These are phyloP conservation scores for Xylaria venustula DNA, from an alignment of 495 filamentous ascomycete genomes.

Conservation along the genomic window DNA sequence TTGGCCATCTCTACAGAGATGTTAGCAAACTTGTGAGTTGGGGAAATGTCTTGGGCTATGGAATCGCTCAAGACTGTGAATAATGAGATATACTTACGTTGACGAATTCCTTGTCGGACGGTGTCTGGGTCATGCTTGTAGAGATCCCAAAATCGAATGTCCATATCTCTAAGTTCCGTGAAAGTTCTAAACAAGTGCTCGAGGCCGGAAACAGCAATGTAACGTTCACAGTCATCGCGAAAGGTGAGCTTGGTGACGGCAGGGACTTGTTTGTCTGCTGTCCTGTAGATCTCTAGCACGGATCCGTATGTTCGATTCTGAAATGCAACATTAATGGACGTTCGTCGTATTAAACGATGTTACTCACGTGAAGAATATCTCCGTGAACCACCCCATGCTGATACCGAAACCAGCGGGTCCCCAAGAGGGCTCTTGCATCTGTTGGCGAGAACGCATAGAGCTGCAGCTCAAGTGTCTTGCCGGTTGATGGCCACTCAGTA, in stretches of 20 bases:
- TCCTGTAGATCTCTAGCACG: neutral
- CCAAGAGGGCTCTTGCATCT: neutral
- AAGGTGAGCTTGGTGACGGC: constrained; percentile 4
- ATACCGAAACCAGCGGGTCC: neutral
- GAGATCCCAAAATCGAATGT: neutral
- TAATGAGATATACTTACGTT: neutral
- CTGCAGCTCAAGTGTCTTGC: constrained; percentile 1
- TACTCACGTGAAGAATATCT: constrained; percentile 2
- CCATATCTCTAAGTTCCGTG: neutral
- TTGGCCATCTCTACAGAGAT: neutral
- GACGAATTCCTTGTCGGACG: neutral
- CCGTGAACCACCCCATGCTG: neutral
- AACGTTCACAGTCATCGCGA: constrained; percentile 1
- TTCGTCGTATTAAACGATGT: neutral
- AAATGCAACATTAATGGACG: neutral
- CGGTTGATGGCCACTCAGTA: neutral
- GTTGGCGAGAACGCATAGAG: neutral
- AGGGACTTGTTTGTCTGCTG: neutral
- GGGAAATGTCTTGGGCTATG: too few species aligned
- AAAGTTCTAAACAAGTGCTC: neutral
- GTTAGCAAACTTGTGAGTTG: too few species aligned
- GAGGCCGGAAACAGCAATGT: neutral
- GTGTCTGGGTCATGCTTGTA: neutral
- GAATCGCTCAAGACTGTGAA: too few species aligned
- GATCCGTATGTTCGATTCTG: constrained; percentile 1